Evolutionary conservation across 2,329 filamentous ascomycete genomes (phyloP).

Genomic region (Pseudogymnoascus sp.): DNA sequence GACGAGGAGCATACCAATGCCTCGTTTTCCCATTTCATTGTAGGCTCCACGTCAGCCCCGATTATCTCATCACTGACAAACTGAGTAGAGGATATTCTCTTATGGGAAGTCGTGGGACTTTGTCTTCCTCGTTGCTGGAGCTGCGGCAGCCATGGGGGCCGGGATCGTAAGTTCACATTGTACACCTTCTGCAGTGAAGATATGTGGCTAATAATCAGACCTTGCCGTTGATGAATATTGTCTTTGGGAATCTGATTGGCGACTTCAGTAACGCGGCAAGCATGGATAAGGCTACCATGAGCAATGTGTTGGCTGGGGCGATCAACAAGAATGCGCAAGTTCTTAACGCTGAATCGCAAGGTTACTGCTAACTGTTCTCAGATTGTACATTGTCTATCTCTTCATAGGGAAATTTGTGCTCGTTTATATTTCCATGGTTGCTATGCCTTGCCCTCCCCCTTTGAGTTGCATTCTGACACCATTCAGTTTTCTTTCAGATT

Average conservation of each 20-base stretch:
- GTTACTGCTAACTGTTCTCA: constrained; percentile 26
- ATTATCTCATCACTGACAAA: not conserved
- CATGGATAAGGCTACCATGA: constrained; percentile 26
- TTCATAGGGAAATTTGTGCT: constrained; percentile 61
- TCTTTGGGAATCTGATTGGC: constrained; percentile 48
- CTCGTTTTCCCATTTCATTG: not conserved
- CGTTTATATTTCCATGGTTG: constrained; percentile 54
- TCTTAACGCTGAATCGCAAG: not conserved
- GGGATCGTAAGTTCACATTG: constrained; percentile 35
- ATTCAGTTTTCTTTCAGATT: constrained; percentile 52
- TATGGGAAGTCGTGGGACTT: constrained; percentile 51
- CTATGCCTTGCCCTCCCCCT: constrained; percentile 36
- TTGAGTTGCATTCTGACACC: constrained; percentile 32
- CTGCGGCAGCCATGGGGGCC: constrained; percentile 44
- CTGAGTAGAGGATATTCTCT: constrained; percentile 35
- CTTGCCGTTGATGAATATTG: constrained; percentile 53
- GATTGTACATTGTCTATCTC: constrained; percentile 63
- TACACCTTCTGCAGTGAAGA: not conserved
- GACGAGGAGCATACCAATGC: not conserved
- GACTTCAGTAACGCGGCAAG: constrained; percentile 36
- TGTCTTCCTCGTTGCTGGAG: constrained; percentile 41
- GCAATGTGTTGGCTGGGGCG: constrained; percentile 35
- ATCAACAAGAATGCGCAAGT: constrained; percentile 43
- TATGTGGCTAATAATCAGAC: constrained; percentile 33
- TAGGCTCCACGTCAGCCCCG: not conserved